phyloP scores from a whole-genome alignment of 148 eudicot genomes.

The Heliosperma pusillum region DNA sequence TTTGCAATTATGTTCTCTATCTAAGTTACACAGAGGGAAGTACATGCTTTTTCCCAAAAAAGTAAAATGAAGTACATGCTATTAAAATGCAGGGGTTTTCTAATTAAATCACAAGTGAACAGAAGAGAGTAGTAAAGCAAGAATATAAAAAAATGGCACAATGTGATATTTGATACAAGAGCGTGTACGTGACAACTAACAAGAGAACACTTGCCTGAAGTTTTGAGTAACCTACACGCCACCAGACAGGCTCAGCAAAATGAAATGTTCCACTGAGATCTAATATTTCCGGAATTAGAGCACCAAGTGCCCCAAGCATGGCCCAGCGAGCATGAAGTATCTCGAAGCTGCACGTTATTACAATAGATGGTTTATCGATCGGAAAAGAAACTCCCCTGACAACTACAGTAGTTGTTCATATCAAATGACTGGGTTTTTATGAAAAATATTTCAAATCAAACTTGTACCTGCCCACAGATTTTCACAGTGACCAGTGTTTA shows the following conservation, averaged over 20 bases:
- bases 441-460: background rate
- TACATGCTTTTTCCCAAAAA: too few species aligned
- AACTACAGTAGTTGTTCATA: too few species aligned
- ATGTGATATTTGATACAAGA: background rate
- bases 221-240: constrained; percentile 97
- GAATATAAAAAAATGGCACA: background rate
- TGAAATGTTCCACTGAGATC: constrained; percentile 66
- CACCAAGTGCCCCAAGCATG: constrained; percentile 99
- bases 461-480: background rate
- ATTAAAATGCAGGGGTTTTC: background rate
- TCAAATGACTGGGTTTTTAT: background rate
- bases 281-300: constrained; percentile 83
- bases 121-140: background rate
- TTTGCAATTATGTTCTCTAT: too few species aligned
- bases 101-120: background rate
- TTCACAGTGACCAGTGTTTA: background rate
- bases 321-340: constrained; percentile 99
- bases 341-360: constrained; percentile 64
- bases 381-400: too few species aligned
- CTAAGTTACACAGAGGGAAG: too few species aligned
- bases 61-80: background rate
- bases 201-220: constrained; percentile 56
- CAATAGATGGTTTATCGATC: background rate
- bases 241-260: constrained; percentile 97
- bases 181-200: background rate